Conservation (phyloP, 176 grass and related monocot genomes). For the Areca catechu region DNA sequence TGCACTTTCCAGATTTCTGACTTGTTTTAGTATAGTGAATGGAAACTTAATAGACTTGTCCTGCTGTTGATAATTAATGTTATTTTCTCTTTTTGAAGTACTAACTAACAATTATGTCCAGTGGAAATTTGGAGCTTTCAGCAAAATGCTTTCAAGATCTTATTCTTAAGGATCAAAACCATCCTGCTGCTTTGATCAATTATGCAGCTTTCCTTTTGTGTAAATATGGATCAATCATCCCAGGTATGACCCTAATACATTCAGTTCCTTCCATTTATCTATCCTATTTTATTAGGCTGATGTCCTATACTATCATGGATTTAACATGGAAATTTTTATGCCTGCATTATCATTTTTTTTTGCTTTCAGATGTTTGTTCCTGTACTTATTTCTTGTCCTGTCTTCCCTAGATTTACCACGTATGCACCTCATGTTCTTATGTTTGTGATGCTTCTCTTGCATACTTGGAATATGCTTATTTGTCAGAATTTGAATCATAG, state of each 20-base stretch:
- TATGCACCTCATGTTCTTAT: no score
- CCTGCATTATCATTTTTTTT: no score
- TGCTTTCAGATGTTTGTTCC: no score
- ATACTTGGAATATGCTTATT: no score
- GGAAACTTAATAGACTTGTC: no score
- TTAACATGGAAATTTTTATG: no score
- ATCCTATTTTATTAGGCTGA: constrained; percentile 6
- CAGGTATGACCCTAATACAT: constrained; percentile 40
- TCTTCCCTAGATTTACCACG: no score
- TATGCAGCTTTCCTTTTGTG: constrained; percentile 85
- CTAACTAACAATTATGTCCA: constrained; percentile 17
- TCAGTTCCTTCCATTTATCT: constrained; percentile 18
- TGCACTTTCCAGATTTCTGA: background rate
- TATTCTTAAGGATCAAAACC: constrained; percentile 90
- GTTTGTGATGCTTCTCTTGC: no score
- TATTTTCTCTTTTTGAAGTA: background rate
- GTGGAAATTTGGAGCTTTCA: constrained; percentile 65
- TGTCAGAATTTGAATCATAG: no score
- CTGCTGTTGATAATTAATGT: background rate
- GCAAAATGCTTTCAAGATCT: constrained; percentile 93
- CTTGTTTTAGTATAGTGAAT: background rate
- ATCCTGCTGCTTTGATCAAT: constrained; percentile 87
- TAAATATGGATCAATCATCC: constrained; percentile 60
- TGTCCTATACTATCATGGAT: background rate
- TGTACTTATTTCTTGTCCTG: no score